Base-by-base conservation (phyloP, 2,329 filamentous ascomycete species). In the Fonsecaea nubica region DNA sequence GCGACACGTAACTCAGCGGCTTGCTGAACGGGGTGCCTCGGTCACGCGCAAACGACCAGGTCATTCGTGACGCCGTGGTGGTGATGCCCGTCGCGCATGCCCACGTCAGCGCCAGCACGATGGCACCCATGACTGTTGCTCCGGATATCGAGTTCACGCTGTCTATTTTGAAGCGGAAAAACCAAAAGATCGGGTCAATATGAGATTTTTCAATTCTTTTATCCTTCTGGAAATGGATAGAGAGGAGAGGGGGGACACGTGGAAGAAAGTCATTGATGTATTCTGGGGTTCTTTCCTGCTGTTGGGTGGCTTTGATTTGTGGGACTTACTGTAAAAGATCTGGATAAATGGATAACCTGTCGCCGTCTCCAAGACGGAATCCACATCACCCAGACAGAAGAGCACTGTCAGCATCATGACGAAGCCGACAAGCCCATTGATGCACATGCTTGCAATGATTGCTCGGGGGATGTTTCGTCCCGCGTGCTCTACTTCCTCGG, bases 401-500 rank as follows among this genome's bases (percentile, higher is more conserved):
- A 77, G 67, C 38, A 77, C 68, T 4, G 76, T 74, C 64, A 73
- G 67, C 74, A 78, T 76, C 69, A 79, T 77, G 48, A 73, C 69
- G 64, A 78, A 79, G 1, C 77, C 78, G 8, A 78, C 74, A 1
- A 74, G 63, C 9, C 75, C 75, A 57, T 76, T 77, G 57, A 76
- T 67, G 52, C 74, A 59, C 53, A 76, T 75, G 32, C 71, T 73
- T 3, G 54, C 38, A 7, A 74, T 61, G 56, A 76, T 75, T 18
- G 72, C 72, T 35, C 74, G 68, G 0, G 75, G 75, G 6, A 77
- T 73, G n/a, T 71, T 72, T 42, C 67, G 33, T 3, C 69, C 68
- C 4, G 75, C 71, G 58, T 76, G 70, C 7, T 67, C 58, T 30
- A 74, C 69, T 59, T 77, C 75, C 63, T 77, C 75, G 2, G 73